These are phyloP conservation scores for Gracilaria domingensis DNA, from an alignment of 23 red algal genomes.

Conservation along the genomic window DNA sequence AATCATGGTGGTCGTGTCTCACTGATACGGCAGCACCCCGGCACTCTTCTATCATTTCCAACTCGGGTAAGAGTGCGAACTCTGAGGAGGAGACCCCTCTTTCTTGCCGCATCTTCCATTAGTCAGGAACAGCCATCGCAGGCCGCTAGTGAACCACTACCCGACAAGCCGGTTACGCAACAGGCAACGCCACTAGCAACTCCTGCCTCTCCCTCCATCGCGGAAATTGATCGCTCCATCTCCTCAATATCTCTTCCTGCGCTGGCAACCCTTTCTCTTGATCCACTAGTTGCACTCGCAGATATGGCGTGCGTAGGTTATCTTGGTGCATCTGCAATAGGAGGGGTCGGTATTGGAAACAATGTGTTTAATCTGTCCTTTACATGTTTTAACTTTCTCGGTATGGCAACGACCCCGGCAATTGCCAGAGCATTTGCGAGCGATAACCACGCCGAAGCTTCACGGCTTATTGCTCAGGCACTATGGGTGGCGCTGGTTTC, in stretches of 20 bases:
- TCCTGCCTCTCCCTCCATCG: background rate
- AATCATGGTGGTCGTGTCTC: background rate
- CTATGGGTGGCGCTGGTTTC: constrained; percentile 86
- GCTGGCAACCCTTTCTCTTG: constrained; percentile 88
- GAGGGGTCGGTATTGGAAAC: constrained; percentile 94
- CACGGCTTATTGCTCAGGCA: constrained; percentile 76
- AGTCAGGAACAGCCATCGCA: constrained; percentile 7
- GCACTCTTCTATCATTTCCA: background rate
- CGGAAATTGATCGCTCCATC: constrained; percentile 56
- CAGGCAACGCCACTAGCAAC: background rate
- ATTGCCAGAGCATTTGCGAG: constrained; percentile 73
- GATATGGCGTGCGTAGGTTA: constrained; percentile 94
- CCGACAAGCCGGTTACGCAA: background rate
- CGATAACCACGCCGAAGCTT: constrained; percentile 64
- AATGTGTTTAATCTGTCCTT: constrained; percentile 96
- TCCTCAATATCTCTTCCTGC: constrained; percentile 81
- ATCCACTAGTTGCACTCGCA: constrained; percentile 94
- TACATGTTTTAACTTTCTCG: constrained; percentile 92
- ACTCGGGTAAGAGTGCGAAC: background rate
- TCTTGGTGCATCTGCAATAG: constrained; percentile 73
- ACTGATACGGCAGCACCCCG: background rate
- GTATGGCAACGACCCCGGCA: constrained; percentile 82
- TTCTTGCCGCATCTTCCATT: constrained; percentile 15
- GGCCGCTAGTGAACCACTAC: constrained; percentile 4
- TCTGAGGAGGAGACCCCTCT: background rate